These are phyloP conservation scores for Fusarium xyrophilum DNA, from an alignment of 2,329 filamentous ascomycete genomes.

Conservation along the genomic window DNA sequence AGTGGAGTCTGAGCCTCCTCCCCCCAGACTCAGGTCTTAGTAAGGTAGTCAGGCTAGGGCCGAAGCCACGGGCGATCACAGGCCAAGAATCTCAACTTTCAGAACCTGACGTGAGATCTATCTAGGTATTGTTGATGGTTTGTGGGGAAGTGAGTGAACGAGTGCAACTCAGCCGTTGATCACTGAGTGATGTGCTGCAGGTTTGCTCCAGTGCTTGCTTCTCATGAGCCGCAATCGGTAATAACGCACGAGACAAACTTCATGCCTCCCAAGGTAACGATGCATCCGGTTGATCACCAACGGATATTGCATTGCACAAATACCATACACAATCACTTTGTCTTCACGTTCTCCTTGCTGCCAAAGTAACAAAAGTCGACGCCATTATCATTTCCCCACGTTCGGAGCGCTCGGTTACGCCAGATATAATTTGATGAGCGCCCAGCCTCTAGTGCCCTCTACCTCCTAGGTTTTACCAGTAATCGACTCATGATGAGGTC, in stretches of 20 bases:
- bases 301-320: not conserved
- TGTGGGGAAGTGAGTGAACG: conserved; percentile 4
- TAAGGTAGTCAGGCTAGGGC: not conserved
- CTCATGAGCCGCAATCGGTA: conserved; percentile 11
- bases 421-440: not conserved
- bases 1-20: conserved; percentile 20
- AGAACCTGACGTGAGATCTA: not conserved
- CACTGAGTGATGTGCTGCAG: not conserved
- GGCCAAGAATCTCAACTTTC: conserved; percentile 4
- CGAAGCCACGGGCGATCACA: conserved; percentile 10
- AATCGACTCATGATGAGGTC: conserved; percentile 13
- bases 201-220: not conserved
- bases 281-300: not conserved
- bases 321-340: not conserved
- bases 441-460: conserved; percentile 2
- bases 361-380: not conserved
- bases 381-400: conserved; percentile 2
- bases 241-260: conserved; percentile 25
- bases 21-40: not conserved
- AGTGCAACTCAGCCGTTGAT: conserved; percentile 1
- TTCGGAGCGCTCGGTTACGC: conserved; percentile 1
- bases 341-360: not conserved
- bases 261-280: conserved; percentile 10
- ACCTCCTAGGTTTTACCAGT: not conserved
- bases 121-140: not conserved